phyloP scores from a whole-genome alignment of 495 filamentous ascomycete genomes.

The Hyaloscypha bicolor region DNA sequence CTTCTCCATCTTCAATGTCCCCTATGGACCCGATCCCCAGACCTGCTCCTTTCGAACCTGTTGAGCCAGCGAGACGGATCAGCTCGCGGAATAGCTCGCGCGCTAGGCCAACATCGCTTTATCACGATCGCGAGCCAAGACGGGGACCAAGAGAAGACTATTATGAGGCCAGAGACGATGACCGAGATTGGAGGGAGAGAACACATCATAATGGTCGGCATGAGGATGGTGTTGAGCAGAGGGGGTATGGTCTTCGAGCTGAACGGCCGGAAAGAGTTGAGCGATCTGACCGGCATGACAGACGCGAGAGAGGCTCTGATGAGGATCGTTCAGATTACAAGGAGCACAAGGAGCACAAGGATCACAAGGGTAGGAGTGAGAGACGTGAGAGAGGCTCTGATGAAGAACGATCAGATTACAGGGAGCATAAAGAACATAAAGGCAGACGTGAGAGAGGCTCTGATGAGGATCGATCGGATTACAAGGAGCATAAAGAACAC shows the following conservation, averaged over 20 bases:
- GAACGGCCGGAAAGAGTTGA: slow-evolving; percentile 24
- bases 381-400: neutral
- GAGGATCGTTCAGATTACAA: slow-evolving; percentile 17
- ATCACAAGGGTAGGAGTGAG: slow-evolving; percentile 21
- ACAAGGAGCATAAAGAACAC: slow-evolving; percentile 16
- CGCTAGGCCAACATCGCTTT: slow-evolving; percentile 48
- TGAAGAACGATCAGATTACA: slow-evolving; percentile 15
- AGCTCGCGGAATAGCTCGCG: slow-evolving; percentile 19
- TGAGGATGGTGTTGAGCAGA: slow-evolving; percentile 31
- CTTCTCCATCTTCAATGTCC: slow-evolving; percentile 14
- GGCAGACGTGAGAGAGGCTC: slow-evolving; percentile 18
- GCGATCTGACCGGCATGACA: slow-evolving; percentile 21
- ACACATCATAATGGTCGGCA: slow-evolving; percentile 23
- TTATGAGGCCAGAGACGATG: slow-evolving; percentile 30
- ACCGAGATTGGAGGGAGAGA: slow-evolving; percentile 19
- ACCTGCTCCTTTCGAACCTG: slow-evolving; percentile 24
- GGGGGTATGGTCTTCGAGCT: slow-evolving; percentile 25
- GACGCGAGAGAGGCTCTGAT: slow-evolving; percentile 2
- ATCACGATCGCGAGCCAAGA: slow-evolving; percentile 43
- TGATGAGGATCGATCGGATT: slow-evolving; percentile 8
- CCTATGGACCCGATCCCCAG: slow-evolving; percentile 26
- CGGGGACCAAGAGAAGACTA: slow-evolving; percentile 27
- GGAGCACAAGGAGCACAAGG: slow-evolving; percentile 11
- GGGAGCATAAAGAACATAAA: slow-evolving; percentile 16
- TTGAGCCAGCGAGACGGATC: slow-evolving; percentile 17